These are phyloP conservation scores for Favolaschia claudopus DNA, from an alignment of 768 basidiomycete species.

Conservation along the genomic window DNA sequence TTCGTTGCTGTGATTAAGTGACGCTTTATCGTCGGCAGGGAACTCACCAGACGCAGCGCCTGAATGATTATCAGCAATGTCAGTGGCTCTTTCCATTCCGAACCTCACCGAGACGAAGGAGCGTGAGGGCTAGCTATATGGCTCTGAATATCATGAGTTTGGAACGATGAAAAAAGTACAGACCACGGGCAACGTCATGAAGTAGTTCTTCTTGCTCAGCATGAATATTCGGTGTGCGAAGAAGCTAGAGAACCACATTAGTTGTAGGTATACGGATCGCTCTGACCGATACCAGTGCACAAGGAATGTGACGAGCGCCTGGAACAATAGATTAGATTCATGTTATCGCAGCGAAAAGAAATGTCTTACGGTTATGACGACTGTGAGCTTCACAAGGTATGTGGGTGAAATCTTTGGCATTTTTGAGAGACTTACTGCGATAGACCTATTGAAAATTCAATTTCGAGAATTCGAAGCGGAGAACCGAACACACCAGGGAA, in stretches of 20 bases:
- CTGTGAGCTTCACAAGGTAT: constrained; percentile 21
- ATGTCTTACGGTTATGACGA: constrained; percentile 35
- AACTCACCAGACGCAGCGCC: constrained; percentile 30
- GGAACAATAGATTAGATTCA: not conserved
- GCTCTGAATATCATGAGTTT: not conserved
- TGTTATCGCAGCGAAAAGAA: not conserved
- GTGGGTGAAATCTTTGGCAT: not conserved
- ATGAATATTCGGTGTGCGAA: constrained; percentile 44
- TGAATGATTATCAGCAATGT: not conserved
- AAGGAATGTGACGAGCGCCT: constrained; percentile 50
- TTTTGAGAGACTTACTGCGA: constrained; percentile 12
- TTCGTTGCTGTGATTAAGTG: not conserved
- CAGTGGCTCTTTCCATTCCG: not conserved
- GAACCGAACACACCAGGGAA: constrained; percentile 35
- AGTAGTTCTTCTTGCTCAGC: constrained; percentile 35
- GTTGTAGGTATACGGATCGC: not conserved
- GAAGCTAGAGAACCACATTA: constrained; percentile 33
- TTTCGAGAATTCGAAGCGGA: too few species aligned
- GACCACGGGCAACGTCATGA: constrained; percentile 32
- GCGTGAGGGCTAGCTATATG: constrained; percentile 26
- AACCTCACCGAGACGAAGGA: constrained; percentile 31
- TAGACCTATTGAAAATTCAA: not conserved
- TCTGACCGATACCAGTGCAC: constrained; percentile 46
- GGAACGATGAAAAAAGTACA: not conserved
- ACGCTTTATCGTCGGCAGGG: too few species aligned